Evolutionary conservation across 78 protist species (phyloP), one percentile per base, ranked within the genome.

Genomic region (Cyanophora paradoxa): DNA sequence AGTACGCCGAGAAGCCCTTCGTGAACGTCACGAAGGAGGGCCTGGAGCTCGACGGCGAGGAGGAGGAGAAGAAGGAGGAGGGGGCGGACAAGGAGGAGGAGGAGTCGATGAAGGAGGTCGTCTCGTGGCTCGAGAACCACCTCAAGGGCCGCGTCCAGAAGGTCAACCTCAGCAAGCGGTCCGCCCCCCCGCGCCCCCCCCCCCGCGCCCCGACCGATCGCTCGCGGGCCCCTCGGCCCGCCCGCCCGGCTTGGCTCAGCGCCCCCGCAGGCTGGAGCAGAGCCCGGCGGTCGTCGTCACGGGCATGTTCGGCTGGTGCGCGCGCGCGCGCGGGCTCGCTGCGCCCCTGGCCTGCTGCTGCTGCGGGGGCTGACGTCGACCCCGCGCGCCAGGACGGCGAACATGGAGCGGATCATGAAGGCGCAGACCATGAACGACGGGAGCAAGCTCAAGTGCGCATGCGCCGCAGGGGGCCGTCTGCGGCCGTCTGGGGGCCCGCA

Each of bases 11-110:
- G 88, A 90, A 95, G 95, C 94, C 93, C 88, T 87, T 95, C 59
- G 90, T 93, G 39, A 88, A 90, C 76, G 96, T 95, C 82, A 93
- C 99, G 80, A 95, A 97, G 92, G 99, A 97, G 89, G 97, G 97
- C 36, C 89, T 97, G 39, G 82, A 86, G 76, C 88, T 96, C 72
- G 94, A 79, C 24, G 83, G 81, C 82, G 83, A 86, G 66, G 90
- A 93, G 76, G 98, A 95, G 76, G 99, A 94, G 41, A 94, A 93
- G 91, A 86, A 89, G 76, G 98, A 95, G 76, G 99, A 94, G 41
- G 93, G 92, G 91, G 85, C 87, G 82, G 86, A 84, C 17, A 46
- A 56, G 58, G 90, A 72, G 90, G 93, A 76, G 69, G 65, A 48
- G 52, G 39, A 20, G 36, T 74, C 78, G 24, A 41, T 26, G 44